Evolutionary conservation across 306 rosid species (phyloP), one percentile per base, ranked within the genome.

Genomic region (Chamaecrista fasciculata): DNA sequence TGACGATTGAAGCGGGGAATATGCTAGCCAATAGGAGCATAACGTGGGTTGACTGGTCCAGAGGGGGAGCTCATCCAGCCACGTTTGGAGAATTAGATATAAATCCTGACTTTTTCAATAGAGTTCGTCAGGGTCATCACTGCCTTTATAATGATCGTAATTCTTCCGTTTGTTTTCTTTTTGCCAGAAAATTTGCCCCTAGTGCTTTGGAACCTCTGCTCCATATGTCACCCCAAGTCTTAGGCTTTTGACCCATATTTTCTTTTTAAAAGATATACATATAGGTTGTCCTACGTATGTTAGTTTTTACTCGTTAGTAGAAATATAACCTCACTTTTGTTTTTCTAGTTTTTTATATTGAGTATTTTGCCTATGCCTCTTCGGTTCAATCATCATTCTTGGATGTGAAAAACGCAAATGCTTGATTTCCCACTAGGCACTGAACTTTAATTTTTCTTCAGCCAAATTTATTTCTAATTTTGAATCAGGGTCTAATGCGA

Each of bases 11-110:
- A 73, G 85, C 92, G 2, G 86, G 83, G 44, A 59, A 70, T 25
- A 28, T 50, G 5, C 36, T 91, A 69, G 97, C 97, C 2, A 95
- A 95, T 25, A 79, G 97, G 71, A 95, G 97, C 87, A 34, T 95
- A 69, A 95, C 99, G 11, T 91, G 96, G 96, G 96, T 91, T 72
- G 99, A 95, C 51, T 95, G 99, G 99, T 95, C 99, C 0, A 78
- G 99, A 70, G 97, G 99, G 2, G 99, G 99, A 6, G 73, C 99
- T 36, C 99, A 95, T 80, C 99, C 99, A 0, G 97, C 95, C 0
- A 95, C 91, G 2, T 95, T 95, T 15, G 99, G 99, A 62, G 55
- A 74, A 53, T 19, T 73, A 0, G 97, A 95, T 47, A 77, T 95
- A 7, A 84, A 76, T 0, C 78, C 80, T 40, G 91, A 84, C 28